Percentiles rank a stretch among this genome's conserved stretches.
These are phyloP conservation scores for Spiromastix sp. DNA, from an alignment of 2,329 filamentous ascomycete genomes.

Conservation along the genomic window DNA sequence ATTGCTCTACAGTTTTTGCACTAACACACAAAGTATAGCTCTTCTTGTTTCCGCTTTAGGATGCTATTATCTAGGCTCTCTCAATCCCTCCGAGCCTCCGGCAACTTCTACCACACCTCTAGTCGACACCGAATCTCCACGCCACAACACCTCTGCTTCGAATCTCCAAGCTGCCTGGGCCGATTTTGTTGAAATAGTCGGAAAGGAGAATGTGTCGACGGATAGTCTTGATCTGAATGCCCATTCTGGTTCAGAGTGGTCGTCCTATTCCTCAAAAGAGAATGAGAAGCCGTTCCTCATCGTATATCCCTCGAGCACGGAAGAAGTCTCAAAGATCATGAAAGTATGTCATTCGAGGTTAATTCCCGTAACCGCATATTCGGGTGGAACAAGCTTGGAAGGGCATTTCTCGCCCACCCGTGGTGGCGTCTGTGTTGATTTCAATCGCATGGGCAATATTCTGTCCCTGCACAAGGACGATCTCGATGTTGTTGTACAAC, in stretches of 20 bases:
- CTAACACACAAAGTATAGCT: slow-evolving; percentile 29
- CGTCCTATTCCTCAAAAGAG: slow-evolving; percentile 38
- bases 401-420: slow-evolving; percentile 77
- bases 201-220: slow-evolving; percentile 53
- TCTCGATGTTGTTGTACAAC: slow-evolving; percentile 66
- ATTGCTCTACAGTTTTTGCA: slow-evolving; percentile 14
- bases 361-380: slow-evolving; percentile 81
- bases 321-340: slow-evolving; percentile 79
- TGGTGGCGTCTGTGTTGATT: slow-evolving; percentile 78
- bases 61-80: slow-evolving; percentile 47
- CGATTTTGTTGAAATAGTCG: slow-evolving; percentile 51
- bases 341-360: slow-evolving; percentile 71
- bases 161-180: slow-evolving; percentile 56
- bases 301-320: slow-evolving; percentile 65
- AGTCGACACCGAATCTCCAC: slow-evolving; percentile 34
- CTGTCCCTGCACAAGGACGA: slow-evolving; percentile 66
- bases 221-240: slow-evolving; percentile 42
- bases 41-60: slow-evolving; percentile 40
- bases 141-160: slow-evolving; percentile 45
- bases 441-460: slow-evolving; percentile 74
- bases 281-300: slow-evolving; percentile 47
- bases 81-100: slow-evolving; percentile 37
- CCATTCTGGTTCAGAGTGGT: slow-evolving; percentile 55
- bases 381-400: slow-evolving; percentile 80
- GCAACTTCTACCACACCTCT: slow-evolving; percentile 49